Evolutionary conservation across 305 asterid species (phyloP), one percentile per base, ranked within the genome.

Genomic region (Fraxinus floribunda): DNA sequence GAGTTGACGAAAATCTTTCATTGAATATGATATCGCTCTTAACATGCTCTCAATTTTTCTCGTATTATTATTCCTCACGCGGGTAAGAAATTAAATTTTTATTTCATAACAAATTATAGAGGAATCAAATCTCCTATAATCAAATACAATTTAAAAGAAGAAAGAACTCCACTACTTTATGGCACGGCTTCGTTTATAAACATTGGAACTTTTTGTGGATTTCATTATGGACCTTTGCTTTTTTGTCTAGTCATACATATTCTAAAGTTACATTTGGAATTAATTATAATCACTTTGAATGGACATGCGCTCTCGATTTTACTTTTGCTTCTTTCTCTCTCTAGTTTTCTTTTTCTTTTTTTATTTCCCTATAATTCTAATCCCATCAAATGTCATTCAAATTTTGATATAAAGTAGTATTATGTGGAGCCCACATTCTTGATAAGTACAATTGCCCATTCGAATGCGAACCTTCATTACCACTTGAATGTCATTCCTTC

Each of bases 151-250:
- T n/a, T 57, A 20, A 6, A 60, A 60, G 20, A 4, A 26, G 26
- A 57, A n/a, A 22, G 4, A 62, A 22, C 15, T 20, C 78, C 81
- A 83, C 81, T 79, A 76, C 84, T 82, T 81, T 81, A 29, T 73
- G 64, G 26, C 76, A 89, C 93, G 93, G 93, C 81, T 88, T 88
- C 94, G 93, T 85, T 88, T 91, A 76, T 86, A 76, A 78, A 75
- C 93, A 85, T 75, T 41, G 55, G 76, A 84, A 78, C 35, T 32
- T 88, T 88, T 71, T 26, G 81, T 29, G 78, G 85, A 76, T 75
- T 76, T 52, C 15, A 81, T 76, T 86, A 82, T 84, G 83, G 83
- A 76, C 87, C 88, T 71, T 60, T 83, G 36, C 64, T 22, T 44
- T 73, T 73, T 78, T 32, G 57, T 46, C 5, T 34, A 32, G 75